These are phyloP conservation scores for Mycena epipterygia DNA, from an alignment of 768 basidiomycete genomes.

Conservation along the genomic window DNA sequence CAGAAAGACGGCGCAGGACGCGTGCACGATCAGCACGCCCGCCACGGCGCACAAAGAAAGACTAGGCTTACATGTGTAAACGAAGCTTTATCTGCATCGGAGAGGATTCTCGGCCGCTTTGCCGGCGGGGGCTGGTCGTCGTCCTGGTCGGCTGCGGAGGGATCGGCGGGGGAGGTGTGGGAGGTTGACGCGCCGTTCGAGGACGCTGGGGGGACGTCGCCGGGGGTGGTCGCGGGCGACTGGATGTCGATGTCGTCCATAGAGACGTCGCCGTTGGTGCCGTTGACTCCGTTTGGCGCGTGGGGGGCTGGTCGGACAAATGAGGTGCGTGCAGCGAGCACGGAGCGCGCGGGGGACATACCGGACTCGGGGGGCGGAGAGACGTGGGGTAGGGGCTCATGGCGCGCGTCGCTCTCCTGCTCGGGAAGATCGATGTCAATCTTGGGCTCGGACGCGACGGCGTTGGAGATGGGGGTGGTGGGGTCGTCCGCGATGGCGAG, in stretches of 20 bases:
- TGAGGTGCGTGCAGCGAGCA: constrained; percentile 37
- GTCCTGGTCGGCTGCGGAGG: constrained; percentile 59
- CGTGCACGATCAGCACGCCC: constrained; percentile 66
- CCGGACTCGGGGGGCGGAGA: constrained; percentile 64
- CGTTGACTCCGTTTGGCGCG: constrained; percentile 57
- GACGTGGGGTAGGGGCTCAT: constrained; percentile 66
- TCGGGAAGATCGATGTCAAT: constrained; percentile 73
- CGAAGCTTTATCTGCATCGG: constrained; percentile 82
- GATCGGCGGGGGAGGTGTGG: constrained; percentile 51
- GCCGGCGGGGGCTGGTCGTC: constrained; percentile 83
- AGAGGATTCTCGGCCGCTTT: constrained; percentile 83
- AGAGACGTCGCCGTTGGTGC: constrained; percentile 51
- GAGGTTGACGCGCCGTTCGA: constrained; percentile 53
- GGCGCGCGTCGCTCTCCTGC: constrained; percentile 77
- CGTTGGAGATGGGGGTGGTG: constrained; percentile 70
- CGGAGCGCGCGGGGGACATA: constrained; percentile 49
- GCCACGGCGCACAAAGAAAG: constrained; percentile 63
- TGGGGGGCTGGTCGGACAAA: constrained; percentile 44
- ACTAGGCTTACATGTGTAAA: constrained; percentile 75
- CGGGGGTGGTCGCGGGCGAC: constrained; percentile 57
- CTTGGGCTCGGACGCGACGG: constrained; percentile 66
- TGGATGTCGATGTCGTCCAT: constrained; percentile 57
- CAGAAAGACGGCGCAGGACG: constrained; percentile 49
- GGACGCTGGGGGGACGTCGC: constrained; percentile 51
- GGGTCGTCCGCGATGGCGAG: constrained; percentile 60